phyloP scores from a whole-genome alignment of 129 eudicot genomes.

The Centella asiatica region DNA sequence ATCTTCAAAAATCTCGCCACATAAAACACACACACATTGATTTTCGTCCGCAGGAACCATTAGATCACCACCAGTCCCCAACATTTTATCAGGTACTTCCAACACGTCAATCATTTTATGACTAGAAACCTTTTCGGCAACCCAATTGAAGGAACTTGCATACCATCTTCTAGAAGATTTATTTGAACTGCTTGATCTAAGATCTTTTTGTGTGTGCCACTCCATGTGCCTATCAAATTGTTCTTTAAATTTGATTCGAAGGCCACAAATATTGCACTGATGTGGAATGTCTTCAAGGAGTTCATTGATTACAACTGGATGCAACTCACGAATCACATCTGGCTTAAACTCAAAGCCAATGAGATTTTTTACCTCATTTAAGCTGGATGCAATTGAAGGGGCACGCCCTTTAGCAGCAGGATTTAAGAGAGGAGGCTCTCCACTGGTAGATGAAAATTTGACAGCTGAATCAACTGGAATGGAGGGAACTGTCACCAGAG shows the following conservation, averaged over 20 bases:
- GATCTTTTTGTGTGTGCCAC: slow-evolving; percentile 52
- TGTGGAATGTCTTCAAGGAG: slow-evolving; percentile 64
- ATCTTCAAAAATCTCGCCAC: slow-evolving; percentile 92
- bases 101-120: slow-evolving; percentile 14
- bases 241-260: slow-evolving; percentile 49
- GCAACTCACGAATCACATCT: slow-evolving; percentile 51
- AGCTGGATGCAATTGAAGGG: slow-evolving; percentile 18
- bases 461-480: slow-evolving; percentile 14
- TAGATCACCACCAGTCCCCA: slow-evolving; percentile 40
- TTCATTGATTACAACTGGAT: slow-evolving; percentile 53
- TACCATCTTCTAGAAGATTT: slow-evolving; percentile 68
- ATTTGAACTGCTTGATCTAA: slow-evolving; percentile 15
- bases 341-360: slow-evolving; percentile 84
- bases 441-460: slow-evolving; percentile 16
- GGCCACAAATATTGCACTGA: slow-evolving; percentile 64
- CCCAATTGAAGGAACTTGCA: slow-evolving; percentile 43
- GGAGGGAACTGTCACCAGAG: slow-evolving; percentile 23
- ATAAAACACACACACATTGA: slow-evolving; percentile 77
- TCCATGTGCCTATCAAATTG: slow-evolving; percentile 60
- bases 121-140: slow-evolving; percentile 31
- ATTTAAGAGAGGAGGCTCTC: slow-evolving; percentile 24
- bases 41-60: slow-evolving; percentile 89
- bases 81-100: slow-evolving; percentile 18
- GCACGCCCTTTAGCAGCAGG: slow-evolving; percentile 17
- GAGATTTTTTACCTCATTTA: slow-evolving; percentile 33